These are phyloP conservation scores for Saccharomyces kudriavzevii DNA, from an alignment of 805 yeast genomes.

Conservation along the genomic window DNA sequence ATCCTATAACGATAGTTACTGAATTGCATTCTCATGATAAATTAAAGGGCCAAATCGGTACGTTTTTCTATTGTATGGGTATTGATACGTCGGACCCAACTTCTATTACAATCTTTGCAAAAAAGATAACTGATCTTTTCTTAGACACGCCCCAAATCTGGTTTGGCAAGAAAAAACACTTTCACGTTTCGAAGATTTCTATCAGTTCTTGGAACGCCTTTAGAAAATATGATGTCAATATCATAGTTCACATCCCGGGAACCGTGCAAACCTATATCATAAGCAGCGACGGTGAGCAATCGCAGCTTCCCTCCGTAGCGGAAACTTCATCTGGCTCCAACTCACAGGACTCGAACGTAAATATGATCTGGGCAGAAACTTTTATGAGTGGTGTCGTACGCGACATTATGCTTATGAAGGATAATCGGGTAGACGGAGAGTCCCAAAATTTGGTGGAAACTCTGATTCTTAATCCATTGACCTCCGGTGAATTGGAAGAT, in stretches of 20 bases:
- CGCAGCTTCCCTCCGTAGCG: slow-evolving; percentile 4
- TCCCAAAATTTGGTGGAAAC: slow-evolving; percentile 67
- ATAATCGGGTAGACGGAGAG: slow-evolving; percentile 53
- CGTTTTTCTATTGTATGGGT: slow-evolving; percentile 65
- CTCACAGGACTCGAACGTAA: slow-evolving; percentile 43
- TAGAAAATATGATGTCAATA: slow-evolving; percentile 55
- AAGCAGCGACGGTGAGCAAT: slow-evolving; percentile 15
- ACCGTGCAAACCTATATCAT: slow-evolving; percentile 41
- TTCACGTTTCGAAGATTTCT: slow-evolving; percentile 58
- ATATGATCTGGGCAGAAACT: slow-evolving; percentile 44
- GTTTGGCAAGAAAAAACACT: slow-evolving; percentile 65
- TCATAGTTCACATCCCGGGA: slow-evolving; percentile 66
- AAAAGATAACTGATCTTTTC: slow-evolving; percentile 54
- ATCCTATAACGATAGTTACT: slow-evolving; percentile 14
- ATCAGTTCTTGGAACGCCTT: slow-evolving; percentile 55
- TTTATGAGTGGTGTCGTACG: slow-evolving; percentile 57
- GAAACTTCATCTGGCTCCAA: slow-evolving; percentile 30
- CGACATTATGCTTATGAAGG: slow-evolving; percentile 36
- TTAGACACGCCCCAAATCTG: slow-evolving; percentile 54
- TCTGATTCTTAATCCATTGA: slow-evolving; percentile 68
- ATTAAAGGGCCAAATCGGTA: slow-evolving; percentile 46
- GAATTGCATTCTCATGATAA: slow-evolving; percentile 28
- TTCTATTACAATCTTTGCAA: slow-evolving; percentile 64
- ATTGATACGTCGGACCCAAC: slow-evolving; percentile 66
- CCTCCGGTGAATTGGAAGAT: slow-evolving; percentile 20